phyloP scores from a whole-genome alignment of 2,329 filamentous ascomycete genomes.

The Ramularia endophylla region DNA sequence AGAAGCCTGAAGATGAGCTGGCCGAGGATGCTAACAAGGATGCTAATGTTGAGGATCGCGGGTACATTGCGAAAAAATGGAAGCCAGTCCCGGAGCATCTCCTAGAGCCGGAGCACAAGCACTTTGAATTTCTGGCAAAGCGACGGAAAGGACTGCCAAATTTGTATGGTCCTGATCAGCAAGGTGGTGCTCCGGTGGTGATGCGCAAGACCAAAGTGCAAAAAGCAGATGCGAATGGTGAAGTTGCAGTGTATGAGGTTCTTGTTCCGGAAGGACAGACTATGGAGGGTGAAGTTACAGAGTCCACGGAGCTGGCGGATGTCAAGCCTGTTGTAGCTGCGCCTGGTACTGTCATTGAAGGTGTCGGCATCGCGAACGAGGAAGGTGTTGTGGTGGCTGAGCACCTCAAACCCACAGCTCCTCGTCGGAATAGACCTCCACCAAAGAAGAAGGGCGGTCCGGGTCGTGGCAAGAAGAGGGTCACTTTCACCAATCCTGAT shows the following conservation, averaged over 20 bases:
- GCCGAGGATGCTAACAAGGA: slow-evolving; percentile 38
- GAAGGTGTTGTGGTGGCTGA: slow-evolving; percentile 53
- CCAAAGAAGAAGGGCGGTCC: slow-evolving; percentile 71
- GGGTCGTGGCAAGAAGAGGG: slow-evolving; percentile 73
- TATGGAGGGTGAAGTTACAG: slow-evolving; percentile 75
- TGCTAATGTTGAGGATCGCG: slow-evolving; percentile 36
- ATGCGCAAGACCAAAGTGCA: slow-evolving; percentile 78
- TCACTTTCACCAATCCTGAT: slow-evolving; percentile 48
- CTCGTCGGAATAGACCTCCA: slow-evolving; percentile 65
- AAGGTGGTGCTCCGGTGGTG: slow-evolving; percentile 28
- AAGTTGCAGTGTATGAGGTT: slow-evolving; percentile 77
- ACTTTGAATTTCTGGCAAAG: slow-evolving; percentile 52
- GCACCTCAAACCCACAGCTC: slow-evolving; percentile 26
- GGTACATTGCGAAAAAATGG: slow-evolving; percentile 55
- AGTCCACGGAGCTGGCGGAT: slow-evolving; percentile 45
- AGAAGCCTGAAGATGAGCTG: slow-evolving; percentile 41
- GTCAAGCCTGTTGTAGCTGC: slow-evolving; percentile 45
- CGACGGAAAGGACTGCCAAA: slow-evolving; percentile 54
- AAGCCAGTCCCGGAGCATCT: slow-evolving; percentile 50
- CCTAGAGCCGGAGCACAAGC: slow-evolving; percentile 53
- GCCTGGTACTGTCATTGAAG: slow-evolving; percentile 55
- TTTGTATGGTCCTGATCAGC: slow-evolving; percentile 37
- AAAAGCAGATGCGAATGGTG: slow-evolving; percentile 65
- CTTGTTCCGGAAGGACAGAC: slow-evolving; percentile 72
- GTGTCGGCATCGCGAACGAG: slow-evolving; percentile 54